phyloP scores from a whole-genome alignment of 2,329 filamentous ascomycete genomes.

The Fusarium tupiense region DNA sequence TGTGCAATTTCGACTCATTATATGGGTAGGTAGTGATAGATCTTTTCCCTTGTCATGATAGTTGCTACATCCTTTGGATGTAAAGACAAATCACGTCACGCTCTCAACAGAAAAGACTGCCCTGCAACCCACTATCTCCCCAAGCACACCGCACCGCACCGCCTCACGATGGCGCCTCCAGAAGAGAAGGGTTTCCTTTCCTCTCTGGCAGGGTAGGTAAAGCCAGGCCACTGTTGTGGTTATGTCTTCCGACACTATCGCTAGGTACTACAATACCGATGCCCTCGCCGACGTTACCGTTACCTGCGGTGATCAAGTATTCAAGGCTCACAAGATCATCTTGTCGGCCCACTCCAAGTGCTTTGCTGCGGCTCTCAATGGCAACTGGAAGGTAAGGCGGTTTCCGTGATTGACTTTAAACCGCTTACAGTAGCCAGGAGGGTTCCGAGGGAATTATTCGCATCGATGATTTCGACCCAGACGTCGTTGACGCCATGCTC shows the following conservation, averaged over 20 bases:
- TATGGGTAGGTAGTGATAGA: too few species aligned
- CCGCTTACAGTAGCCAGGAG: background rate
- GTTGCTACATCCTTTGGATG: too few species aligned
- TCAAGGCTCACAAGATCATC: conserved; percentile 3
- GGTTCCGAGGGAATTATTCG: background rate
- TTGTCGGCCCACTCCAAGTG: background rate
- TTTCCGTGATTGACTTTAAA: too few species aligned
- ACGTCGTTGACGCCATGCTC: background rate
- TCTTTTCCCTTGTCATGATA: too few species aligned
- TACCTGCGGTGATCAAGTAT: background rate
- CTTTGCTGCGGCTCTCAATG: background rate
- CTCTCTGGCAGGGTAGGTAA: background rate
- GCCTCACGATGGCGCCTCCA: background rate
- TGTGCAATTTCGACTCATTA: too few species aligned
- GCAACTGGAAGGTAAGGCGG: conserved; percentile 2
- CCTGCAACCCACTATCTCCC: too few species aligned
- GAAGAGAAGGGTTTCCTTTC: background rate
- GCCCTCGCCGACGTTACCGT: background rate
- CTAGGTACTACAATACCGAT: background rate
- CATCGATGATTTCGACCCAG: background rate
- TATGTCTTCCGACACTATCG: background rate
- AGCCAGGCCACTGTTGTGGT: too few species aligned
- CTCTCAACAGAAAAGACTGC: too few species aligned
- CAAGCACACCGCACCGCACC: too few species aligned
- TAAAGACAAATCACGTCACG: too few species aligned